Percentiles rank a stretch among this genome's conserved stretches.
Conservation (phyloP, 116 monocot genomes). For the Posidonia oceanica region DNA sequence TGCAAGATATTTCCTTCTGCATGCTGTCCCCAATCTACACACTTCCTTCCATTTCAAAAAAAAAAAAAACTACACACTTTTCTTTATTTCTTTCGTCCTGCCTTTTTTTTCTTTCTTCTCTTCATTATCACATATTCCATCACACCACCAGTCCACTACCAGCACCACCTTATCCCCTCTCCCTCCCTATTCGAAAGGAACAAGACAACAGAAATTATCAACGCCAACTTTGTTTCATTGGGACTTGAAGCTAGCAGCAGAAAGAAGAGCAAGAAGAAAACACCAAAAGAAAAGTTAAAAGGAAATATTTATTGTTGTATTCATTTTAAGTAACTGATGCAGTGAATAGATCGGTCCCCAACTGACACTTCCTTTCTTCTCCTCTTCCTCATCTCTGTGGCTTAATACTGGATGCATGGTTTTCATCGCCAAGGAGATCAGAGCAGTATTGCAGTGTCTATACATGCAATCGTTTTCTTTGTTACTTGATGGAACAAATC, state of each 20-base stretch:
- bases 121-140: not conserved
- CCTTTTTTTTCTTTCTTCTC: not conserved
- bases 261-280: not conserved
- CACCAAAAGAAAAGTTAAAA: not conserved
- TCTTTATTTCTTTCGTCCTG: no score
- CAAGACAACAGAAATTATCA: not conserved
- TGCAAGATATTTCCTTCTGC: not conserved
- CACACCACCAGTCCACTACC: not conserved
- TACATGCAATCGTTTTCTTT: no score
- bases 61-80: no score
- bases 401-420: not conserved
- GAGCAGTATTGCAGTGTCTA: not conserved
- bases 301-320: not conserved
- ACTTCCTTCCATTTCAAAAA: not conserved
- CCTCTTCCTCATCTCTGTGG: not conserved
- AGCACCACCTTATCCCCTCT: not conserved
- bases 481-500: conserved; percentile 1
- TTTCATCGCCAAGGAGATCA: conserved; percentile 1
- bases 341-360: conserved; percentile 5
- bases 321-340: not conserved
- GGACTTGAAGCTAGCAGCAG: conserved; percentile 1
- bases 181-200: not conserved
- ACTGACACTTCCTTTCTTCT: not conserved
- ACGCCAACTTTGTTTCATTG: not conserved
- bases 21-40: not conserved